These are phyloP conservation scores for Nectriaceae sp. DNA, from an alignment of 2,329 filamentous ascomycete species.

Conservation along the genomic window DNA sequence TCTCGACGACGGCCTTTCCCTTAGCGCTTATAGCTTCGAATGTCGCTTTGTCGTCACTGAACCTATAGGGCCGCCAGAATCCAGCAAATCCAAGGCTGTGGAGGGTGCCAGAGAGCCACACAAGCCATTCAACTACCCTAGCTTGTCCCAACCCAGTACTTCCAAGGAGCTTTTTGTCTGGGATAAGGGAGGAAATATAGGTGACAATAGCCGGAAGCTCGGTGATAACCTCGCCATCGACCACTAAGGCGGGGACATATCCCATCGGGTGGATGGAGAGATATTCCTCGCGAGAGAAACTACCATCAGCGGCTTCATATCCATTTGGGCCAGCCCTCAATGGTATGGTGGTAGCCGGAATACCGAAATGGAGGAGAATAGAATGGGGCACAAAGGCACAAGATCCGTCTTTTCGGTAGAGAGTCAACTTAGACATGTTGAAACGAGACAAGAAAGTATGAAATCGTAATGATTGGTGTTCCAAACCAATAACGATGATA, in stretches of 20 bases:
- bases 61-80: constrained; percentile 28
- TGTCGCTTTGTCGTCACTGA: constrained; percentile 18
- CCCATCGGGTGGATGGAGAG: constrained; percentile 30
- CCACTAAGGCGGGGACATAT: constrained; percentile 33
- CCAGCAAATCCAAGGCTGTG: constrained; percentile 32
- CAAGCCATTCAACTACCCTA: constrained; percentile 34
- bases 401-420: constrained; percentile 32
- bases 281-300: constrained; percentile 31
- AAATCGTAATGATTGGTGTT: too few relatives aligned
- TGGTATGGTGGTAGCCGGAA: constrained; percentile 24
- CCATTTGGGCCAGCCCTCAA: constrained; percentile 22
- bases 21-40: constrained; percentile 5
- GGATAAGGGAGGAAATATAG: constrained; percentile 31
- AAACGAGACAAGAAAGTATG: not conserved
- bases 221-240: constrained; percentile 32
- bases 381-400: constrained; percentile 33
- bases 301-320: constrained; percentile 31
- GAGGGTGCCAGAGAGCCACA: constrained; percentile 34
- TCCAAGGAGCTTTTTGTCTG: constrained; percentile 22
- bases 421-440: constrained; percentile 24
- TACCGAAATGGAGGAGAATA: constrained; percentile 31
- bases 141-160: constrained; percentile 19
- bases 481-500: too few relatives aligned
- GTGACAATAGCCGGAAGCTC: constrained; percentile 35
- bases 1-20: not conserved